These are phyloP conservation scores for Pythium scleroteichum DNA, from an alignment of 352 stramenopile genomes.

Conservation along the genomic window DNA sequence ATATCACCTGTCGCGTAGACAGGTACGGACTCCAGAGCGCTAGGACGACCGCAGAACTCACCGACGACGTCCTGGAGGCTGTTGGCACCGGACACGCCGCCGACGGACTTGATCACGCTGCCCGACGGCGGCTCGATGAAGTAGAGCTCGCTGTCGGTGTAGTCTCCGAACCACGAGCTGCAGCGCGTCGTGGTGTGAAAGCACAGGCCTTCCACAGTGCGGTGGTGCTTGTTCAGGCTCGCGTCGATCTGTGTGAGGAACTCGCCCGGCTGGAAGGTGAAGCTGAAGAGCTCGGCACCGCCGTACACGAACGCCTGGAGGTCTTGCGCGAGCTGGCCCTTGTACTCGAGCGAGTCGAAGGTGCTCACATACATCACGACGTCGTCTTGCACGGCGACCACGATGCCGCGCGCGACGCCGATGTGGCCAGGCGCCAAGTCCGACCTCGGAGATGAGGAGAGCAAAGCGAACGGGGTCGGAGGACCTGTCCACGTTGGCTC, in stretches of 20 bases:
- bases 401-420: conserved; percentile 19
- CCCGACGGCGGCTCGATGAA: conserved; percentile 46
- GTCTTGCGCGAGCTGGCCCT: background rate
- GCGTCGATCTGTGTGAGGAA: conserved; percentile 52
- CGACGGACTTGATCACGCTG: conserved; percentile 32
- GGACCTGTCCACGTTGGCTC: background rate
- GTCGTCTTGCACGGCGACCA: conserved; percentile 24
- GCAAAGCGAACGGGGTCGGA: conserved; percentile 1
- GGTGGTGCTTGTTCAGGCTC: conserved; percentile 26
- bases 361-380: conserved; percentile 21
- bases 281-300: conserved; percentile 39
- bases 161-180: conserved; percentile 58
- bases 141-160: conserved; percentile 34
- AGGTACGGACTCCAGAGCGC: background rate
- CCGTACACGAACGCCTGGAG: conserved; percentile 20
- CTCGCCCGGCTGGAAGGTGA: conserved; percentile 36
- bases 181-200: conserved; percentile 58
- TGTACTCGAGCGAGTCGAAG: conserved; percentile 13
- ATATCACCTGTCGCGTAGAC: conserved; percentile 8
- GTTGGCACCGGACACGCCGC: conserved; percentile 26
- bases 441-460: background rate
- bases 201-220: conserved; percentile 50
- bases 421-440: background rate
- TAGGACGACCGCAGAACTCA: conserved; percentile 16
- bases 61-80: conserved; percentile 45